Percentiles rank a stretch among this genome's conserved stretches.
phyloP scores from a whole-genome alignment of 805 yeast genomes.

The Barnettozyma wickerhamii region DNA sequence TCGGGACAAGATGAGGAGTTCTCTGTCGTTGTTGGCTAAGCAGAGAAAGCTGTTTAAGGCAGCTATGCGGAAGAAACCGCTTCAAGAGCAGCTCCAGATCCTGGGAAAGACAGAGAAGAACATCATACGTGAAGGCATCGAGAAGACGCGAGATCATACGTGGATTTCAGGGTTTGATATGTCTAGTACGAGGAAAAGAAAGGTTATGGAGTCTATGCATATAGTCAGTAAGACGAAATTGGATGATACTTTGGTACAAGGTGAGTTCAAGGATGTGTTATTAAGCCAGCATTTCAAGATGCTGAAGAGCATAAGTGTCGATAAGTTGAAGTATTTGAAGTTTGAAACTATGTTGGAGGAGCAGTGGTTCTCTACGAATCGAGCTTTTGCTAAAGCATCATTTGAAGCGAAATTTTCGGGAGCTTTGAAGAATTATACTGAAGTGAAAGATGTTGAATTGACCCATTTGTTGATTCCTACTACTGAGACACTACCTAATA shows the following conservation, averaged over 20 bases:
- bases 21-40: too few relatives aligned
- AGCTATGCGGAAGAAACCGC: background rate
- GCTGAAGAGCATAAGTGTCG: background rate
- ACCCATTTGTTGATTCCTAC: conserved; percentile 8
- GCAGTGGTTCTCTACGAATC: background rate
- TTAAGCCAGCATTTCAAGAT: background rate
- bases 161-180: conserved; percentile 1
- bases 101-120: background rate
- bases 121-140: background rate
- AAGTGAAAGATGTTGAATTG: background rate
- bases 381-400: background rate
- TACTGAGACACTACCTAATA: conserved; percentile 2
- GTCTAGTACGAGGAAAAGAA: background rate
- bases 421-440: background rate
- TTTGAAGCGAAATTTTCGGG: conserved; percentile 3
- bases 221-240: background rate
- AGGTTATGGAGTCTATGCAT: background rate
- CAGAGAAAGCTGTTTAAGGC: too few relatives aligned
- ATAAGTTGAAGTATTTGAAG: background rate
- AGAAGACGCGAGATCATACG: conserved; percentile 2
- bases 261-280: background rate
- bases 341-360: background rate
- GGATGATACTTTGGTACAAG: background rate
- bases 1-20: too few relatives aligned
- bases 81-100: background rate